phyloP scores from a whole-genome alignment of 306 rosid genomes.

The Acmispon strigosus region DNA sequence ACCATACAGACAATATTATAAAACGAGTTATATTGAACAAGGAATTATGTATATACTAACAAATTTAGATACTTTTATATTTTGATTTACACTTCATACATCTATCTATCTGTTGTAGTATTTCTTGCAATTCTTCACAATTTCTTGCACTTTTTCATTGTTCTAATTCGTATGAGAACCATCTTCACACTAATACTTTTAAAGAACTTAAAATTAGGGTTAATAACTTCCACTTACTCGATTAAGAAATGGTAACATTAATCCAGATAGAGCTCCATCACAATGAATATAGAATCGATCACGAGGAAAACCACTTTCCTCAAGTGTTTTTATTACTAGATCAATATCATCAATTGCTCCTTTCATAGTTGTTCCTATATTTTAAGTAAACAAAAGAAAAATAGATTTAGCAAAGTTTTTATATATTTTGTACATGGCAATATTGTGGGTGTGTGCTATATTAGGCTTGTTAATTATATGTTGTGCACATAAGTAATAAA shows the following conservation, averaged over 20 bases:
- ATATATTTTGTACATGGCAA: not conserved
- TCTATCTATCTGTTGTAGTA: too few species aligned
- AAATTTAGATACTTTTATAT: not conserved
- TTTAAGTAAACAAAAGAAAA: not conserved
- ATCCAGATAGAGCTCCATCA: conserved; percentile 65
- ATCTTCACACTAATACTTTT: not conserved
- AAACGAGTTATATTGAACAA: not conserved
- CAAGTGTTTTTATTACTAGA: conserved; percentile 39
- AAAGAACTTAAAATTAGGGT: not conserved
- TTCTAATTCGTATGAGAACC: too few species aligned
- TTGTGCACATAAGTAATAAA: too few species aligned
- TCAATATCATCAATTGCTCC: conserved; percentile 55
- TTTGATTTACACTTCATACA: too few species aligned
- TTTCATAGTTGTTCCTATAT: conserved; percentile 62
- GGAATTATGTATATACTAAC: not conserved
- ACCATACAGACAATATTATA: not conserved
- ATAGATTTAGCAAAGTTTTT: not conserved
- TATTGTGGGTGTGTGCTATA: not conserved
- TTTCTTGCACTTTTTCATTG: too few species aligned
- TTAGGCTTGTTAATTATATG: not conserved
- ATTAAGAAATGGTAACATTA: conserved; percentile 64
- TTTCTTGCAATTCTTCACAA: too few species aligned
- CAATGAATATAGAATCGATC: too few species aligned
- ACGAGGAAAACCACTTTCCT: conserved; percentile 42
- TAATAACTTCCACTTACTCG: conserved; percentile 17